These are phyloP conservation scores for Colletotrichum melonis DNA, from an alignment of 2,329 filamentous ascomycete genomes.

Conservation along the genomic window DNA sequence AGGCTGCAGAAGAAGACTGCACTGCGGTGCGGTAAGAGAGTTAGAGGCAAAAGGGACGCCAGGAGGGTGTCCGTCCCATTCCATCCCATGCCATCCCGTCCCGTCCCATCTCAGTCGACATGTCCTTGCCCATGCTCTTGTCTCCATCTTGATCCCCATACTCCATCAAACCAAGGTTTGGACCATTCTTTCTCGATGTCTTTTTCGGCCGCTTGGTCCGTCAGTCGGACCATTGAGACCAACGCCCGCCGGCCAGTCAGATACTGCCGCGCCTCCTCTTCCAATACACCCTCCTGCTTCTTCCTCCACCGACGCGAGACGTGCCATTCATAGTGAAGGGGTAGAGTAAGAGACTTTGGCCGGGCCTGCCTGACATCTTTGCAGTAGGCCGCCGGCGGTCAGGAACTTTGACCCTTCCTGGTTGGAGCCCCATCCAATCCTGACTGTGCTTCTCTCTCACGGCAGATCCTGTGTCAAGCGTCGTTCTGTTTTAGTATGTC, in stretches of 20 bases:
- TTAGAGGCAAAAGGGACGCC: background rate
- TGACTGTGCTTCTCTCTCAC: background rate
- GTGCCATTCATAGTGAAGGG: background rate
- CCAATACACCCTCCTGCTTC: constrained; percentile 4
- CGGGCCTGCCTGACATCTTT: background rate
- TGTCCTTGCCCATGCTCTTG: constrained; percentile 20
- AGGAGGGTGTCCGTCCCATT: constrained; percentile 12
- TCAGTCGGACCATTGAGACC: background rate
- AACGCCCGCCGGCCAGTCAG: constrained; percentile 22
- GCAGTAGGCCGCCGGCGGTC: constrained; percentile 13
- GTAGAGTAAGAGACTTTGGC: background rate
- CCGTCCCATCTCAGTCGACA: constrained; percentile 21
- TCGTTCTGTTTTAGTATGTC: background rate
- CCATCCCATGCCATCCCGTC: background rate
- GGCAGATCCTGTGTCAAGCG: background rate
- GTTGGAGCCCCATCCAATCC: background rate
- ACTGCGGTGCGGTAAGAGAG: background rate
- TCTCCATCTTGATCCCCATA: constrained; percentile 28
- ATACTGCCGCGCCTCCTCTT: constrained; percentile 6
- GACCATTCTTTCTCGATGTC: constrained; percentile 17
- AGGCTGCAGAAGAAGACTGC: background rate
- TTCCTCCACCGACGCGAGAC: constrained; percentile 16
- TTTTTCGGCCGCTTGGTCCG: background rate
- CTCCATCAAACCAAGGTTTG: constrained; percentile 29
- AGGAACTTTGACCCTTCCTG: background rate